Percentiles rank a stretch among this genome's conserved stretches.
phyloP scores from a whole-genome alignment of 2,329 filamentous ascomycete species.

The Aspergillus aculeatinus region DNA sequence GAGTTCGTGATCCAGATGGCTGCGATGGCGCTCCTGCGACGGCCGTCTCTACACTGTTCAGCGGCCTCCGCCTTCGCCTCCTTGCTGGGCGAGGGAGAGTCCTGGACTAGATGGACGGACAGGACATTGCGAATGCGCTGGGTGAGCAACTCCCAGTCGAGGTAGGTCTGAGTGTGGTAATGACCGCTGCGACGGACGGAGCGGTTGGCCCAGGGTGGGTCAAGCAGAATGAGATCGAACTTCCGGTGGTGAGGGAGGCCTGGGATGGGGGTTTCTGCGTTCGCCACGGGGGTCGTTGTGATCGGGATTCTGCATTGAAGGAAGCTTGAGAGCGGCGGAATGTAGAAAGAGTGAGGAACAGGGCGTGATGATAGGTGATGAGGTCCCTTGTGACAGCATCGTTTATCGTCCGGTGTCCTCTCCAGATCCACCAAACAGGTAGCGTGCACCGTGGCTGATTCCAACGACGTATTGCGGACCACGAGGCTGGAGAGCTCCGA shows the following conservation, averaged over 20 bases:
- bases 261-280: constrained; percentile 23
- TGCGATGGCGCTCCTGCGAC: constrained; percentile 40
- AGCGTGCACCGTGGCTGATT: constrained; percentile 19
- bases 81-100: constrained; percentile 1
- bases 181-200: constrained; percentile 55
- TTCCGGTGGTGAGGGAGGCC: constrained; percentile 29
- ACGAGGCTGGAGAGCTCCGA: constrained; percentile 23
- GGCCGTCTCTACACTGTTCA: not conserved
- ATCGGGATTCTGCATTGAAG: constrained; percentile 41
- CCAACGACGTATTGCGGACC: constrained; percentile 33
- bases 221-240: constrained; percentile 61
- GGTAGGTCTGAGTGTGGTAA: constrained; percentile 42
- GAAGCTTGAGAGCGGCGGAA: constrained; percentile 53
- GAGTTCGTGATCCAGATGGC: constrained; percentile 65
- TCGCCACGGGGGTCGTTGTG: constrained; percentile 13
- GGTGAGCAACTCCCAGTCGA: constrained; percentile 30
- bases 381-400: not conserved
- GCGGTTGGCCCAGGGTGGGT: constrained; percentile 64
- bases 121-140: constrained; percentile 47
- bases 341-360: constrained; percentile 29
- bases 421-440: not conserved
- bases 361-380: constrained; percentile 20
- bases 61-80: not conserved
- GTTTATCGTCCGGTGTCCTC: not conserved
- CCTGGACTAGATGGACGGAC: constrained; percentile 40